Percentiles rank a stretch among this genome's conserved stretches.
phyloP scores from a whole-genome alignment of 257 asterid genomes.

The Solanum phureja region DNA sequence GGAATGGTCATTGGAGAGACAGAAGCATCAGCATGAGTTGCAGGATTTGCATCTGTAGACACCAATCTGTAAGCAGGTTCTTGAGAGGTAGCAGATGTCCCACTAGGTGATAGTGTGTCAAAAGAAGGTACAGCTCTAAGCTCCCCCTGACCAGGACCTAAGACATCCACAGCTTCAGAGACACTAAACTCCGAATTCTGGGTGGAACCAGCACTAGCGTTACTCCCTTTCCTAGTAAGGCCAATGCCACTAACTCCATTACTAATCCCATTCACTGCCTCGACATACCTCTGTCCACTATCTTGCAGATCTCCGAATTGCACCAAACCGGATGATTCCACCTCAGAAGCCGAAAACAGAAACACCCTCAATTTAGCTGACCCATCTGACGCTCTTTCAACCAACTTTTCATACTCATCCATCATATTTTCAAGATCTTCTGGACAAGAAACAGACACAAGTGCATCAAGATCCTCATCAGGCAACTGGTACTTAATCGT shows the following conservation, averaged over 20 bases:
- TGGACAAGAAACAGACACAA: conserved; percentile 79
- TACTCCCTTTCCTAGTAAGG: conserved; percentile 60
- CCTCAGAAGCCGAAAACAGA: conserved; percentile 73
- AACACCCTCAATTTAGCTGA: conserved; percentile 87
- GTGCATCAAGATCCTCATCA: conserved; percentile 96
- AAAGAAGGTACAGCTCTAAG: conserved; percentile 33
- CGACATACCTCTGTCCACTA: conserved; percentile 73
- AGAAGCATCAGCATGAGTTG: conserved; percentile 24
- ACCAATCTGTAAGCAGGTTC: conserved; percentile 33
- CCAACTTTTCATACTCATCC: conserved; percentile 86
- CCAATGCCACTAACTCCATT: conserved; percentile 32
- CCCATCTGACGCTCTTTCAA: conserved; percentile 66
- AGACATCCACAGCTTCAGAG: conserved; percentile 49
- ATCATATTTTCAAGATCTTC: conserved; percentile 98
- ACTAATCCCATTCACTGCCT: conserved; percentile 79
- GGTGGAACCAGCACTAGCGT: conserved; percentile 57
- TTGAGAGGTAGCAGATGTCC: conserved; percentile 20
- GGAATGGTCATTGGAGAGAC: conserved; percentile 35
- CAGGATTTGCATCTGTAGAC: conserved; percentile 27
- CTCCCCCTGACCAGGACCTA: conserved; percentile 33
- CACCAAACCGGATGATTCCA: conserved; percentile 32
- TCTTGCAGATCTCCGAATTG: conserved; percentile 57
- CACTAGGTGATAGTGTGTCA: conserved; percentile 40
- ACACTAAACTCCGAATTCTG: conserved; percentile 61
- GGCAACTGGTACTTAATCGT: conserved; percentile 93